A percentile compares a stretch with the other conserved stretches of the same genome.
Evolutionary conservation across 306 rosid species (phyloP).

Genomic region (Inga oerstediana): DNA sequence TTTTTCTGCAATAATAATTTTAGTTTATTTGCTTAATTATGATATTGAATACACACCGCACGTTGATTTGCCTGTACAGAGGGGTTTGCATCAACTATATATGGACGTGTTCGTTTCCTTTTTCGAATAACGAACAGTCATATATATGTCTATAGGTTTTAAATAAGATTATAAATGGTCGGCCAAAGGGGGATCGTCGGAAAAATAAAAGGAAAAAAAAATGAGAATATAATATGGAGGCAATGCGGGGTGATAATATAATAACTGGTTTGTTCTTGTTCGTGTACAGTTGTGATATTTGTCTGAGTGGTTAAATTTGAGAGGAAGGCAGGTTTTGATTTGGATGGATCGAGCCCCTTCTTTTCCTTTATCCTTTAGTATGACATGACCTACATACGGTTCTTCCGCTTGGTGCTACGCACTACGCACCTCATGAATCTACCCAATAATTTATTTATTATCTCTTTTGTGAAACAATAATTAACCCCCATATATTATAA

Average conservation of each 20-base stretch:
- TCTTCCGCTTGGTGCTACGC: constrained; percentile 5
- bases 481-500: neutral
- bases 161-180: neutral
- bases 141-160: neutral
- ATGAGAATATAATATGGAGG: neutral
- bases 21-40: neutral
- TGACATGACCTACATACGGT: constrained; percentile 10
- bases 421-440: constrained; percentile 11
- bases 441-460: neutral
- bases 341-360: constrained; percentile 20
- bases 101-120: neutral
- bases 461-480: constrained; percentile 5
- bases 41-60: neutral
- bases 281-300: constrained; percentile 20
- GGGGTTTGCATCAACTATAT: neutral
- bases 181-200: neutral
- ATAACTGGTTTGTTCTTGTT: constrained; percentile 1
- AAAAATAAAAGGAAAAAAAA: neutral
- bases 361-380: neutral
- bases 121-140: neutral
- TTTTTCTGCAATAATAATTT: neutral
- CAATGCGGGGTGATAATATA: neutral
- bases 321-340: constrained; percentile 28
- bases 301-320: constrained; percentile 3
- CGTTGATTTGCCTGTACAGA: neutral